A percentile compares a stretch with the other conserved stretches of the same genome.
Evolutionary conservation across 306 rosid species (phyloP).

Genomic region (Quillaja saponaria): DNA sequence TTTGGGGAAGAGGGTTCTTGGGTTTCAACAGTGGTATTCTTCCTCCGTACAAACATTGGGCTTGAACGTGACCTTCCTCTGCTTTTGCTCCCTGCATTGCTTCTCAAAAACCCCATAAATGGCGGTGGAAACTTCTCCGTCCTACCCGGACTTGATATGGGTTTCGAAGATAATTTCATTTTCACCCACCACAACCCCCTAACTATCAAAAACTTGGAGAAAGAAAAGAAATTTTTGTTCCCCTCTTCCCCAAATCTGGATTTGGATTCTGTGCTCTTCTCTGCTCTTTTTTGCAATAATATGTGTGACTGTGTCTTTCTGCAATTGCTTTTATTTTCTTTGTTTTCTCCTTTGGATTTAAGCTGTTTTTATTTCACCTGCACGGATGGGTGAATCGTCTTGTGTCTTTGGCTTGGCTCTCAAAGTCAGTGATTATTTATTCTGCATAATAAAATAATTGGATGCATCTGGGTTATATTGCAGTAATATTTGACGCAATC

Average conservation of each 20-base stretch:
- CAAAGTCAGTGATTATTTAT: background rate
- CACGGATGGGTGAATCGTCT: constrained; percentile 62
- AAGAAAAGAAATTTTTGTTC: background rate
- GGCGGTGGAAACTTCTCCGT: constrained; percentile 88
- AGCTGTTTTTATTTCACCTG: constrained; percentile 18
- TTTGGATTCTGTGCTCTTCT: background rate
- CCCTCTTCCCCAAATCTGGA: background rate
- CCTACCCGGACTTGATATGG: constrained; percentile 81
- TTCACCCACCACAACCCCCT: background rate
- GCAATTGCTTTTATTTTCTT: constrained; percentile 19
- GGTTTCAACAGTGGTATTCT: constrained; percentile 58
- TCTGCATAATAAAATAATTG: background rate
- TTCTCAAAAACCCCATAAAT: constrained; percentile 78
- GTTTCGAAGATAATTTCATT: constrained; percentile 67
- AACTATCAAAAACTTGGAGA: background rate
- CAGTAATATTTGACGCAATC: background rate
- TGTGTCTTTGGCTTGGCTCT: constrained; percentile 31
- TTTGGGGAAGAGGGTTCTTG: constrained; percentile 94
- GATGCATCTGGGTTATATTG: background rate
- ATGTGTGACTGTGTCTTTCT: constrained; percentile 19
- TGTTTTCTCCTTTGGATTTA: constrained; percentile 16
- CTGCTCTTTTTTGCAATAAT: constrained; percentile 2
- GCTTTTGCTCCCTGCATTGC: constrained; percentile 69
- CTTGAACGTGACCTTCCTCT: constrained; percentile 69
- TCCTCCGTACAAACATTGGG: constrained; percentile 71